Conservation (phyloP, 345 rosid species). For the Psidium guajava region DNA sequence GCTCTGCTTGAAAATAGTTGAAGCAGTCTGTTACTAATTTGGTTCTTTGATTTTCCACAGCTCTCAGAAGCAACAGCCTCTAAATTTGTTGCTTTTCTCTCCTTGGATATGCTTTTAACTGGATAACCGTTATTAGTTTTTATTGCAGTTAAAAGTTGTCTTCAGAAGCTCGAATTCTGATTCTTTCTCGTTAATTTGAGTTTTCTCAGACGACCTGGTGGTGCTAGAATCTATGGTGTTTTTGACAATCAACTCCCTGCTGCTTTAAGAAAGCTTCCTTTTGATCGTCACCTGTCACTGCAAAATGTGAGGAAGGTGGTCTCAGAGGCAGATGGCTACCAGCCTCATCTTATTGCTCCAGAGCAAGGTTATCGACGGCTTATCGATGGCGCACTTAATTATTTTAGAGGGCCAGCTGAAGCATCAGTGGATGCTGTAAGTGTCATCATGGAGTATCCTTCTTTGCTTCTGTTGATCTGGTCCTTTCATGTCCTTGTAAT, state of each 20-base stretch:
- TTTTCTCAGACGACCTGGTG: slow-evolving; percentile 53
- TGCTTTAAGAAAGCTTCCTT: slow-evolving; percentile 58
- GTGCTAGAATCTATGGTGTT: slow-evolving; percentile 49
- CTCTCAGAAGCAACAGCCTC: neutral
- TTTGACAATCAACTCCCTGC: slow-evolving; percentile 59
- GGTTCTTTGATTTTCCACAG: neutral
- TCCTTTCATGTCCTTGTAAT: neutral
- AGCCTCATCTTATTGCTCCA: slow-evolving; percentile 63
- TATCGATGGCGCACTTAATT: slow-evolving; percentile 47
- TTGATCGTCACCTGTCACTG: slow-evolving; percentile 49
- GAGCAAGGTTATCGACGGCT: slow-evolving; percentile 65
- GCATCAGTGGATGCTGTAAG: slow-evolving; percentile 76
- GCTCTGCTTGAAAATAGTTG: neutral
- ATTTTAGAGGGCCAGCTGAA: slow-evolving; percentile 61
- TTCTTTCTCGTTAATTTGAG: neutral
- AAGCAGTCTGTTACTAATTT: neutral
- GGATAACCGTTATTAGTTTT: neutral
- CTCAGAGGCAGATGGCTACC: slow-evolving; percentile 70
- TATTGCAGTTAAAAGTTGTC: neutral
- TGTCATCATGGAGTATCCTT: neutral
- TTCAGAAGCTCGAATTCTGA: neutral
- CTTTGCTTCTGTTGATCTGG: neutral
- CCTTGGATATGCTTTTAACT: neutral
- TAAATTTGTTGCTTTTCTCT: neutral
- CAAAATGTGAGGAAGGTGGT: slow-evolving; percentile 55